Evolutionary conservation across 345 rosid genomes (phyloP).

Genomic region (Eutrema japonicum): DNA sequence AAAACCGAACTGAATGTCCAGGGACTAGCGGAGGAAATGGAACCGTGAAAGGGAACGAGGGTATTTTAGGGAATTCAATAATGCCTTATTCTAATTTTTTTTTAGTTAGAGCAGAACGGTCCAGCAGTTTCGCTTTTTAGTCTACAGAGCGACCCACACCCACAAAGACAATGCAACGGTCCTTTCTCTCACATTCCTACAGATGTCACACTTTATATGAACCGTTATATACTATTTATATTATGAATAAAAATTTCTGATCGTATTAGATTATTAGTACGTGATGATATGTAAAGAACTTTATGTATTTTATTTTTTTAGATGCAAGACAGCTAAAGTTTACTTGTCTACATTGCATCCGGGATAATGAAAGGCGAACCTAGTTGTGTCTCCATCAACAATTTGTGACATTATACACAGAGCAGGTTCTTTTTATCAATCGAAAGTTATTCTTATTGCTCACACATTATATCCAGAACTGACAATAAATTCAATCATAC

Average conservation of each 20-base stretch:
- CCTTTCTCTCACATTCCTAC: conserved; percentile 30
- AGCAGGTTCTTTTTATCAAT: conserved; percentile 22
- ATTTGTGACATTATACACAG: conserved; percentile 1
- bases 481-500: not conserved
- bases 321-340: conserved; percentile 31
- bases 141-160: conserved; percentile 27
- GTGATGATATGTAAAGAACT: conserved; percentile 15
- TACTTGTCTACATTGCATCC: conserved; percentile 21
- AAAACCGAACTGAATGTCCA: too few species aligned
- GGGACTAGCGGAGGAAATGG: not conserved
- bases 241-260: not conserved
- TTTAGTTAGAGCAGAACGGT: conserved; percentile 16
- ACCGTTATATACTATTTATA: not conserved
- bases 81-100: not conserved
- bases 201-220: conserved; percentile 24
- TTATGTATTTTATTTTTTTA: not conserved
- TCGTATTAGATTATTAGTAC: conserved; percentile 6
- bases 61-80: not conserved
- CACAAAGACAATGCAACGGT: conserved; percentile 36
- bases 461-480: too few species aligned
- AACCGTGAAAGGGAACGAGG: conserved; percentile 22
- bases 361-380: conserved; percentile 11
- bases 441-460: not conserved
- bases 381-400: conserved; percentile 4
- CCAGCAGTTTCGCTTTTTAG: conserved; percentile 27